These are phyloP conservation scores for Canariomyces notabilis DNA, from an alignment of 2,329 filamentous ascomycete species.

Conservation along the genomic window DNA sequence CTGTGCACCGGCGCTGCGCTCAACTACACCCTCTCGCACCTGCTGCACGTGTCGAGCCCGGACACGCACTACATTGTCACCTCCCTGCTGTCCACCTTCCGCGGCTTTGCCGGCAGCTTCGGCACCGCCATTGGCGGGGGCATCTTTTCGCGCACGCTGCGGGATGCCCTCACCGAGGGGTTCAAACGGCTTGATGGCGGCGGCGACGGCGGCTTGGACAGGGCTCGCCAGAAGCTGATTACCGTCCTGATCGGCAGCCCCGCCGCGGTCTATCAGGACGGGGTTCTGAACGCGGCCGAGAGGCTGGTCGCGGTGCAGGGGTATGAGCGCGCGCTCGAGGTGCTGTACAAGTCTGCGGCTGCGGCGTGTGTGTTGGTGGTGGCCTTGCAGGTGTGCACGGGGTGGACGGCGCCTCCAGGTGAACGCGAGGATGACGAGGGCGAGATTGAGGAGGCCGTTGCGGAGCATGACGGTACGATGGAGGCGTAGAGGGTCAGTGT, in stretches of 20 bases:
- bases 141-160: constrained; percentile 61
- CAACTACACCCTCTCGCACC: constrained; percentile 77
- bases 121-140: constrained; percentile 76
- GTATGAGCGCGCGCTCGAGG: constrained; percentile 42
- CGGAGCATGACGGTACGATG: constrained; percentile 29
- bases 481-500: constrained; percentile 23
- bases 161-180: constrained; percentile 47
- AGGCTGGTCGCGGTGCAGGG: constrained; percentile 41
- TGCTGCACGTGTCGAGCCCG: constrained; percentile 65
- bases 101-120: constrained; percentile 76
- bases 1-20: constrained; percentile 65
- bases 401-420: constrained; percentile 45
- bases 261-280: constrained; percentile 42
- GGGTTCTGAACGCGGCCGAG: constrained; percentile 39
- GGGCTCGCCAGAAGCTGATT: constrained; percentile 37
- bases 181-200: constrained; percentile 47
- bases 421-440: constrained; percentile 49
- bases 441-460: constrained; percentile 32
- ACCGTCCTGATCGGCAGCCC: constrained; percentile 47
- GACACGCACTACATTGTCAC: constrained; percentile 70
- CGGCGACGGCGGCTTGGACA: constrained; percentile 25
- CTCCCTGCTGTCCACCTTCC: constrained; percentile 71
- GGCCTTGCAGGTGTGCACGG: constrained; percentile 45
- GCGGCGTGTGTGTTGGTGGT: constrained; percentile 40
- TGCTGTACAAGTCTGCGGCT: constrained; percentile 45